phyloP scores from a whole-genome alignment of 495 filamentous ascomycete species.

The Annulohypoxylon stygium region DNA sequence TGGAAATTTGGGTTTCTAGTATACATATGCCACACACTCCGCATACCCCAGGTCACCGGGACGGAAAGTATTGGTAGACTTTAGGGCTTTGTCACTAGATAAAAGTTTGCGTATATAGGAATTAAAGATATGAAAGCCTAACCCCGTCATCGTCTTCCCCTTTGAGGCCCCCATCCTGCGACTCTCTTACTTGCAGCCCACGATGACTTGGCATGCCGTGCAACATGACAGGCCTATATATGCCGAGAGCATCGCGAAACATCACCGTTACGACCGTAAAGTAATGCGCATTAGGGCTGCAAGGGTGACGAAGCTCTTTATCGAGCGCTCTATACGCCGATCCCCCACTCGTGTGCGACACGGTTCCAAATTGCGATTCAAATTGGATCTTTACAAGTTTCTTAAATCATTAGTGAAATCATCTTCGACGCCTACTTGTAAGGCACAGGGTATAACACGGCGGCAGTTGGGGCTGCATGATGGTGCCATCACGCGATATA shows the following conservation, averaged over 20 bases:
- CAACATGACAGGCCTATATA: background rate
- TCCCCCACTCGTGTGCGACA: background rate
- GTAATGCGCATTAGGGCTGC: constrained; percentile 2
- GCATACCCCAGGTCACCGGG: background rate
- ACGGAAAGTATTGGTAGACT: background rate
- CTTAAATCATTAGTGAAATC: background rate
- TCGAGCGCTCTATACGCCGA: background rate
- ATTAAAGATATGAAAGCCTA: constrained; percentile 7
- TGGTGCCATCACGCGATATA: constrained; percentile 1
- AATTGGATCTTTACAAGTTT: background rate
- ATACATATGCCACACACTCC: constrained; percentile 20
- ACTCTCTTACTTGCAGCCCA: background rate
- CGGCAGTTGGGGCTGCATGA: background rate
- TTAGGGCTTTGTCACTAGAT: background rate
- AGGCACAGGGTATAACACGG: constrained; percentile 3
- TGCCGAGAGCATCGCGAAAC: constrained; percentile 6
- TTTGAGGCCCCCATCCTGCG: background rate
- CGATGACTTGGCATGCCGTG: constrained; percentile 14
- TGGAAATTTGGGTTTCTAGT: constrained; percentile 14
- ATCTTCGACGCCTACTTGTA: background rate
- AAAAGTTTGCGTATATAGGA: constrained; percentile 13
- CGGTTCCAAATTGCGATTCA: background rate
- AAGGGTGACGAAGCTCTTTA: background rate
- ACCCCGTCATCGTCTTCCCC: background rate
- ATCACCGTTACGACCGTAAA: constrained; percentile 6